Evolutionary conservation across 352 stramenopile species (phyloP), one percentile per base, ranked within the genome.

Genomic region (Lagenidium giganteum): DNA sequence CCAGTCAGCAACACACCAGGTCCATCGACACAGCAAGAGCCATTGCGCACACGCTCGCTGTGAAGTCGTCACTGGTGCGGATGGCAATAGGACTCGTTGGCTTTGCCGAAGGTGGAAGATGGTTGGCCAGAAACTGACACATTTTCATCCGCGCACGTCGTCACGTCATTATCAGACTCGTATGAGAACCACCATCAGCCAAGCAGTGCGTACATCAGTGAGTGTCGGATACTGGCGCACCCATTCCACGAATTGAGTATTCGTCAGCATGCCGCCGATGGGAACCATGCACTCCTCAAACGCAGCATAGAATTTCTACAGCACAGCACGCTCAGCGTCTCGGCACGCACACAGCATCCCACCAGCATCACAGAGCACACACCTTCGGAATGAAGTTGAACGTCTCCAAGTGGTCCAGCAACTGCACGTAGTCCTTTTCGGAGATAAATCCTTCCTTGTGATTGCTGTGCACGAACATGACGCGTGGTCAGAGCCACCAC

Each of bases 231-330:
- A 81, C 30, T 80, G 61, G n/a, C 62, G 75, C 7, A 89, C 67
- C 81, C 81, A 93, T 12, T 77, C 51, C 2, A 89, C 54, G 52
- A 93, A 93, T 40, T 82, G 63, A 13, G 75, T 67, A 39, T 81
- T 77, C 8, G 61, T 66, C 17, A 93, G 34, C 34, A 67, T 55
- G 11, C 67, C 61, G n/a, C 61, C 67, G 38, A 74, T 70, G 0
- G 70, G 46, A 20, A 90, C 59, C 23, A 61, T 48, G 39, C 76
- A 90, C 32, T 90, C 81, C 22, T 90, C 81, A 55, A 91, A 93
- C 2, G 69, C 75, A 13, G 60, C 59, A 28, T 80, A 83, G 47
- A 93, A 65, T 50, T 90, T 65, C 61, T 73, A 32, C 3, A 12
- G 11, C 17, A 26, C n/a, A n/a, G n/a, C n/a, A n/a, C n/a, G n/a